Base-by-base conservation (phyloP, 352 stramenopile species). In the Globisporangium parvum region DNA sequence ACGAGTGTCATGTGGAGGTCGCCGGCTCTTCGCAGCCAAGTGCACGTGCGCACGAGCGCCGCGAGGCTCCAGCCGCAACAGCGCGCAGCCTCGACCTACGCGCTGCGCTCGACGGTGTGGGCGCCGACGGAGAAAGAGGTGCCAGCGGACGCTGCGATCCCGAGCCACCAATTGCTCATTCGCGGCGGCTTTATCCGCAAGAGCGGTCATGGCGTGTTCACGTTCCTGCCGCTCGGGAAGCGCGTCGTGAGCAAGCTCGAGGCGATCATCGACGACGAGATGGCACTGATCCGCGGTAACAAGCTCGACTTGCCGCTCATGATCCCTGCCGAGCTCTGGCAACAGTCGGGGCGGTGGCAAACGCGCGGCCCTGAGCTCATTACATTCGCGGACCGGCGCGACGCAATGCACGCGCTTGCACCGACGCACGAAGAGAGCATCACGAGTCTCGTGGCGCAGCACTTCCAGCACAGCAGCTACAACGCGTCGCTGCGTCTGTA, bases 101-200 rank as follows among this genome's bases (percentile, higher is more conserved):
- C 75, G 15, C 66, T 79, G 54, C 65, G 79, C 6, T 88, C 79
- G 6, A 47, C 70, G 18, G 39, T 90, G 31, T 92, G 79, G 79
- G 79, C 80, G 33, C 84, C 84, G 40, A 94, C 84, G 0, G 77
- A 89, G 68, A 87, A 87, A 41, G 66, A 90, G 52, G 70, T 80
- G 21, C 87, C 87, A 14, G 76, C 78, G 24, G 82, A 95, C 45
- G 87, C 87, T 15, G 82, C 83, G 21, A 84, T 88, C 31, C 77
- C 80, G 41, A 95, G 85, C 55, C 85, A 96, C 64, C 77, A 93
- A 57, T 64, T 96, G 41, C 71, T 96, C 20, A 60, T 93, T 23
- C 86, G 85, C 46, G 85, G 76, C 54, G 87, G 87, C 45, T 95
- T 92, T 62, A 77, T 96, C 59, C 84, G 86, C 68, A 94, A 96